Conservation (phyloP, 148 eudicot genomes). For the Chenopodium formosanum region DNA sequence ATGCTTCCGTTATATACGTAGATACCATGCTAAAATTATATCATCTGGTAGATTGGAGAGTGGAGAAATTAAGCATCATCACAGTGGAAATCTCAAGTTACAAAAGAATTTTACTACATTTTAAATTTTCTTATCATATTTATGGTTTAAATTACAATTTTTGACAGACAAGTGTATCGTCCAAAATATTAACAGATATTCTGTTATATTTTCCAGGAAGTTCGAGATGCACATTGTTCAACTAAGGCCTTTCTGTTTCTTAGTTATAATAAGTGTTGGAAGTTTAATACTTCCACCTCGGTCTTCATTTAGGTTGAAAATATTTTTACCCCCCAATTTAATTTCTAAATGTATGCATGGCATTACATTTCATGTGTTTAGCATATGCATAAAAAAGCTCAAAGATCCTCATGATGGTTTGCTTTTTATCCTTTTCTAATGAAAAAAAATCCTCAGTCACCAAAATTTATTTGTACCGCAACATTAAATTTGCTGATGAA, state of each 20-base stretch:
- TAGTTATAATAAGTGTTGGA: constrained; percentile 30
- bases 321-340: not conserved
- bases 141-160: not conserved
- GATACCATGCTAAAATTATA: not conserved
- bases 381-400: not conserved
- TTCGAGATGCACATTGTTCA: constrained; percentile 31
- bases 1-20: not conserved
- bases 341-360: constrained; percentile 4
- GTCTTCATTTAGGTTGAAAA: constrained; percentile 10
- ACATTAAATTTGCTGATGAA: constrained; percentile 3
- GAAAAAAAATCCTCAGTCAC: not conserved
- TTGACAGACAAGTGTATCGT: not conserved
- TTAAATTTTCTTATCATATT: not conserved
- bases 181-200: constrained; percentile 27
- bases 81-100: not conserved
- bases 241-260: constrained; percentile 35
- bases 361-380: not conserved
- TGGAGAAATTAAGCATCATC: not conserved
- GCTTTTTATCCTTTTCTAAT: constrained; percentile 5
- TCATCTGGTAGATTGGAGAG: not conserved
- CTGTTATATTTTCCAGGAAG: constrained; percentile 36
- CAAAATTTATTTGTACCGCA: not conserved
- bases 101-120: not conserved
- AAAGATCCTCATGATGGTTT: not conserved
- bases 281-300: constrained; percentile 20